Evolutionary conservation across 1,284 basidiomycete species (phyloP), one percentile per base, ranked within the genome.

Genomic region (Puccinia novopanici): DNA sequence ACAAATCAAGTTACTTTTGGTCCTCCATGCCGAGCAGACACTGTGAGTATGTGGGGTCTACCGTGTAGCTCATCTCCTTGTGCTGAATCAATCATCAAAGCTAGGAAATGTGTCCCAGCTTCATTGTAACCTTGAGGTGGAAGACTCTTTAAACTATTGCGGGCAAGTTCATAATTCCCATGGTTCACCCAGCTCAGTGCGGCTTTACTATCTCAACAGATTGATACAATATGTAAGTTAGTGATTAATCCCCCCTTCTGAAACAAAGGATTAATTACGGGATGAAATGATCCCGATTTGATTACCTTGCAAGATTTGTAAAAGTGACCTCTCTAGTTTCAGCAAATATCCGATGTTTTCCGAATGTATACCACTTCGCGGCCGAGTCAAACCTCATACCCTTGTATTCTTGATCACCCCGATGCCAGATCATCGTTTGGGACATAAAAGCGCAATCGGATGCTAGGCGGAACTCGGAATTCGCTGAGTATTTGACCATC

Each of bases 71-170:
- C 71, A 45, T 80, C 74, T 55, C 79, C 79, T 75, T 73, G 70
- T 6, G 79, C 70, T 37, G 61, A 59, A 54, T 80, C 71, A 42
- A 80, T 80, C 79, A 80, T 74, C 24, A 80, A 80, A 57, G 55
- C 52, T 13, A 80, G 30, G 65, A 80, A 80, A 45, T 80, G 70
- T 52, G 57, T 65, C 9, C 59, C 52, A 40, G 79, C 72, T 61
- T 72, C 70, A 34, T 74, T 67, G 48, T 67, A 45, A 30, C 68
- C 79, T 40, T 68, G 54, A 27, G 45, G 17, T n/a, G 71, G 45
- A 6, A 74, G 42, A 40, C n/a, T 55, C 30, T 45, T 65, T 57
- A 80, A 68, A n/a, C 57, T n/a, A 37, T 80, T 74, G 30, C 79
- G 27, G 1, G 79, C 79, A 45, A 50, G 70, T 54, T 80, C 79